These are phyloP conservation scores for Fusarium nanum DNA, from an alignment of 2,329 filamentous ascomycete species.

Conservation along the genomic window DNA sequence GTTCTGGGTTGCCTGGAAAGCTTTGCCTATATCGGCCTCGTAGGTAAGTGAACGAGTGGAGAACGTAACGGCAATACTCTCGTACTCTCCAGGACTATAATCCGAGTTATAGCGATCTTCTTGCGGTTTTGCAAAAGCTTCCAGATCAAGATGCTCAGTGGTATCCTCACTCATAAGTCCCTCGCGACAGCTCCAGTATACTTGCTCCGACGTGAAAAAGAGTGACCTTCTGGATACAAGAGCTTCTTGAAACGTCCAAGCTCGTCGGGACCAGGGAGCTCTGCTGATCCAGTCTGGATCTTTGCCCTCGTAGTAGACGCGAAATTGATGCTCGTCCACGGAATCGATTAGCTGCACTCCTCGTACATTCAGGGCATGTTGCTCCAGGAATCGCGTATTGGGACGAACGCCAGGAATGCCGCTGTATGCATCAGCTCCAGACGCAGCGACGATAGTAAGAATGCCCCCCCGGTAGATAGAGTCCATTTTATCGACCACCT, in stretches of 20 bases:
- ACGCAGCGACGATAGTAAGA: not conserved
- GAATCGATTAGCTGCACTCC: not conserved
- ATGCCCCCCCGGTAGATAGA: not conserved
- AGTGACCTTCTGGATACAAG: not conserved
- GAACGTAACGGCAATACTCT: not conserved
- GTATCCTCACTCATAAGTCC: not conserved
- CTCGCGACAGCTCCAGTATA: not conserved
- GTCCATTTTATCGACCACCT: not conserved
- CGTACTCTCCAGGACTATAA: not conserved
- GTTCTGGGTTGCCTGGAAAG: not conserved
- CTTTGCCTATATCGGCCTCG: not conserved
- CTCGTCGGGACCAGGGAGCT: not conserved
- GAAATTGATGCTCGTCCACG: not conserved
- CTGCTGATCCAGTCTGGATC: not conserved
- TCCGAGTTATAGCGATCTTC: not conserved
- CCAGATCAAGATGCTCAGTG: not conserved
- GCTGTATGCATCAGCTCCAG: not conserved
- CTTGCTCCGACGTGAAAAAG: not conserved
- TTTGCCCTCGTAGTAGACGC: not conserved
- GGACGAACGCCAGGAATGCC: not conserved
- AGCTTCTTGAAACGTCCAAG: not conserved
- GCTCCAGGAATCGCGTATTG: not conserved
- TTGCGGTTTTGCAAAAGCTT: not conserved
- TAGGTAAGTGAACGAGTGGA: not conserved
- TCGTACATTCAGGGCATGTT: not conserved